Base-by-base conservation (phyloP, 495 filamentous ascomycete species). In the Hamigera avellanea region DNA sequence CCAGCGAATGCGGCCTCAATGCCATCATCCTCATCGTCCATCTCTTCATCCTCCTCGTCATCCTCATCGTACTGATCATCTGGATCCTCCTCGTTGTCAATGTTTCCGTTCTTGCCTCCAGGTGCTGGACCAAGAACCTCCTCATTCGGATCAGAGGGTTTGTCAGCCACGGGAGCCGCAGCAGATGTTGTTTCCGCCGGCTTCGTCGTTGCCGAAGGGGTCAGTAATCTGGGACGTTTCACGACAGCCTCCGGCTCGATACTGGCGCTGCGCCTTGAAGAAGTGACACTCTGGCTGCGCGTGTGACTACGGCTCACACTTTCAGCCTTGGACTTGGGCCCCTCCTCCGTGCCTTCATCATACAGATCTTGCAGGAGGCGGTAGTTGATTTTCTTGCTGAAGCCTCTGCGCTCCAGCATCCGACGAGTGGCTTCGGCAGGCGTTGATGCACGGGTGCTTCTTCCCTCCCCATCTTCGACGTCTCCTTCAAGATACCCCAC, bases 341-440 rank as follows among this genome's bases (percentile, higher is more conserved):
- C 32, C n/a, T 57, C 54, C 5, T 44, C 46, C 9, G 33, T 40
- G 6, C 48, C 54, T 38, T 60, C 57, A 26, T 57, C 51, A 35
- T 59, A 68, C 0, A 68, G 32, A 0, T 52, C 53, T 36, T 78
- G 69, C 19, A 86, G 69, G 9, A 75, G 68, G 28, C 76, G 76
- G 50, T 93, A 93, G 40, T 93, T 86, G 45, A 95, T 86, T 46
- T 85, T 82, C 51, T 79, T 86, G 45, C 76, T 83, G 53, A 77
- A 85, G 0, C 65, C 76, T 18, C 84, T 70, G 23, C 69, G 69
- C 54, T 80, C 75, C 51, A 93, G 56, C 69, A 85, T 84, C 35
- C 76, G 72, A 29, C 74, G 66, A 7, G 79, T 82, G 1, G 85
- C 84, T 49, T 89, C 86, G 2, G 72, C 77, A 0, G 87, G 77